These are phyloP conservation scores for Wickerhamiella allomyrinae DNA, from an alignment of 805 yeast species.

Conservation along the genomic window DNA sequence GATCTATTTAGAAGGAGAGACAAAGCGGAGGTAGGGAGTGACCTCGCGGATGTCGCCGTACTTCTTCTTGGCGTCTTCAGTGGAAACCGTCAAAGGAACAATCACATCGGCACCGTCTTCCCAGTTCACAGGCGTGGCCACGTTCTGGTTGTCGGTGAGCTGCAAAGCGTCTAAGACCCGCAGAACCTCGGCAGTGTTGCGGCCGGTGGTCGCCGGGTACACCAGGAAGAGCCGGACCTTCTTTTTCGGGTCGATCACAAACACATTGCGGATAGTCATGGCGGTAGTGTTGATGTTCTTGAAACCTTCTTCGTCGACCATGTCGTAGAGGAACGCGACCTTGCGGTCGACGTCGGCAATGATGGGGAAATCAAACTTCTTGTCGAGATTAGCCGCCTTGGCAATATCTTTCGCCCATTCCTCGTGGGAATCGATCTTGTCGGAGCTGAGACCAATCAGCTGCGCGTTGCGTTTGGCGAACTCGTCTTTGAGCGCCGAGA, in stretches of 20 bases:
- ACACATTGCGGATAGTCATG: slow-evolving; percentile 84
- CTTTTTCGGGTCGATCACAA: slow-evolving; percentile 79
- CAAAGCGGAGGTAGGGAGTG: slow-evolving; percentile 80
- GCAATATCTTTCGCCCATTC: slow-evolving; percentile 87
- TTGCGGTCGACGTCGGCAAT: slow-evolving; percentile 78
- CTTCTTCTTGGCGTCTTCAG: slow-evolving; percentile 64
- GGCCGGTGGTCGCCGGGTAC: slow-evolving; percentile 89
- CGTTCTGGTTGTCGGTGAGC: slow-evolving; percentile 55
- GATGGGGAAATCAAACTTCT: slow-evolving; percentile 73
- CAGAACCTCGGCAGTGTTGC: slow-evolving; percentile 84
- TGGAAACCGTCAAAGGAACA: slow-evolving; percentile 73
- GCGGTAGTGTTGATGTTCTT: slow-evolving; percentile 55
- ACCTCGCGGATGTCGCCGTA: slow-evolving; percentile 76
- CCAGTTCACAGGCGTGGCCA: slow-evolving; percentile 92
- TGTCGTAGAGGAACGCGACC: slow-evolving; percentile 70
- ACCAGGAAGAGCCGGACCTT: slow-evolving; percentile 75
- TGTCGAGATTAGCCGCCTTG: slow-evolving; percentile 55
- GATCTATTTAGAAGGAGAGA: slow-evolving; percentile 22
- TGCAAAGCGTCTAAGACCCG: slow-evolving; percentile 84
- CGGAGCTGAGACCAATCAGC: slow-evolving; percentile 82
- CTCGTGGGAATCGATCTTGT: slow-evolving; percentile 62
- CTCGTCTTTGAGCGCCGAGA: slow-evolving; percentile 78
- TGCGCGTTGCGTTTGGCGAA: slow-evolving; percentile 74
- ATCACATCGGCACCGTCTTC: slow-evolving; percentile 78
- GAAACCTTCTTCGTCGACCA: slow-evolving; percentile 79